Percentiles rank a stretch among this genome's conserved stretches.
These are phyloP conservation scores for Aspergillus asperescens DNA, from an alignment of 495 filamentous ascomycete genomes.

Conservation along the genomic window DNA sequence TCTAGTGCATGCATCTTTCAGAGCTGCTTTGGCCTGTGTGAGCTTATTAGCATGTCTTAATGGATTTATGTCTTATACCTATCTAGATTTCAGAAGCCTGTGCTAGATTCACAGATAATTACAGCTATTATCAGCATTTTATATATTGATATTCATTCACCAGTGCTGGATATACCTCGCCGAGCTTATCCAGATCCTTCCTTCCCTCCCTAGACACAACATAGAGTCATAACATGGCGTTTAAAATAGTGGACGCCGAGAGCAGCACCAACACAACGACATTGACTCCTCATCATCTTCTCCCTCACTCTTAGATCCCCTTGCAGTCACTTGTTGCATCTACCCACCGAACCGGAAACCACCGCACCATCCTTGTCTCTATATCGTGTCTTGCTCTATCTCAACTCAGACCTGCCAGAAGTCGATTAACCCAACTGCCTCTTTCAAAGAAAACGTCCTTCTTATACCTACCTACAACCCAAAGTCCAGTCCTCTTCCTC, in stretches of 20 bases:
- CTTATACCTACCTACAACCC: no score
- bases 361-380: neutral
- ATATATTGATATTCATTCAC: neutral
- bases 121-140: neutral
- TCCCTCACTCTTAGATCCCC: neutral
- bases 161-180: neutral
- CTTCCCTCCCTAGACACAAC: neutral
- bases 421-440: neutral
- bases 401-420: neutral
- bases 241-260: neutral
- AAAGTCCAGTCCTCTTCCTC: no score
- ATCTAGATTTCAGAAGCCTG: neutral
- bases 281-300: neutral
- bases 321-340: no score
- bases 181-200: neutral
- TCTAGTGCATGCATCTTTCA: constrained; percentile 1
- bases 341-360: no score
- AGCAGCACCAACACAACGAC: neutral
- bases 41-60: neutral
- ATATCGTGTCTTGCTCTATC: neutral
- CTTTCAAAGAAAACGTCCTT: neutral
- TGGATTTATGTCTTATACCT: neutral
- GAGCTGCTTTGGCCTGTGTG: neutral
- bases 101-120: neutral
- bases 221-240: neutral